Conservation (phyloP, 768 basidiomycete species). For the Lactarius hatsudake region DNA sequence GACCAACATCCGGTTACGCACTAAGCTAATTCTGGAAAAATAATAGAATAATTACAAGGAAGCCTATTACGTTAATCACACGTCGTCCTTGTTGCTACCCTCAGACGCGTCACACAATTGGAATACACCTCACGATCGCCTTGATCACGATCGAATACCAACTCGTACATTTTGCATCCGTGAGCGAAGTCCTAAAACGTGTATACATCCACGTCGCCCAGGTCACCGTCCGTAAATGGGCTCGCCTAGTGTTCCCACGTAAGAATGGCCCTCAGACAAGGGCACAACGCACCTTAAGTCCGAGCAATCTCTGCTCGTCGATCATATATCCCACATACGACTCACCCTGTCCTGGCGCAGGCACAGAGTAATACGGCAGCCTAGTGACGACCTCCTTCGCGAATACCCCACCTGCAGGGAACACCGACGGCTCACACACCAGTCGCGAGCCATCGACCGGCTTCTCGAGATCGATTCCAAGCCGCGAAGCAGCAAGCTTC, state of each 20-base stretch:
- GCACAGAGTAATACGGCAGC: slow-evolving; percentile 33
- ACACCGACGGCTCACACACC: slow-evolving; percentile 12
- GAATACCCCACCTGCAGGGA: slow-evolving; percentile 30
- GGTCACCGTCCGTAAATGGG: slow-evolving; percentile 35
- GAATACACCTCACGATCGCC: not conserved
- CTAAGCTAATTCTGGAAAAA: slow-evolving; percentile 5
- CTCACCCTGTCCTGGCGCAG: slow-evolving; percentile 12
- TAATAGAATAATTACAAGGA: not conserved
- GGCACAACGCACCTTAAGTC: slow-evolving; percentile 34
- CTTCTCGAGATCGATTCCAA: slow-evolving; percentile 6
- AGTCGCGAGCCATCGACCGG: slow-evolving; percentile 1
- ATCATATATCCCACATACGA: slow-evolving; percentile 40
- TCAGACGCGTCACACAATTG: too few species aligned
- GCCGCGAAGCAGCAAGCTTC: slow-evolving; percentile 5
- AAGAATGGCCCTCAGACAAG: not conserved
- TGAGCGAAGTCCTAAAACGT: slow-evolving; percentile 14
- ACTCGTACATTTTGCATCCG: not conserved
- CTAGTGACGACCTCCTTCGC: slow-evolving; percentile 29
- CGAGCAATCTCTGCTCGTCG: slow-evolving; percentile 40
- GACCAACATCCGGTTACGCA: not conserved
- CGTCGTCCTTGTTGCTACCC: too few species aligned
- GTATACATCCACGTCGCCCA: slow-evolving; percentile 40
- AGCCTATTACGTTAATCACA: too few species aligned
- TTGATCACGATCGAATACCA: slow-evolving; percentile 14
- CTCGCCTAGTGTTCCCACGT: slow-evolving; percentile 26